Evolutionary conservation across 2,329 filamentous ascomycete genomes (phyloP).

Genomic region (Aureobasidium sp.): DNA sequence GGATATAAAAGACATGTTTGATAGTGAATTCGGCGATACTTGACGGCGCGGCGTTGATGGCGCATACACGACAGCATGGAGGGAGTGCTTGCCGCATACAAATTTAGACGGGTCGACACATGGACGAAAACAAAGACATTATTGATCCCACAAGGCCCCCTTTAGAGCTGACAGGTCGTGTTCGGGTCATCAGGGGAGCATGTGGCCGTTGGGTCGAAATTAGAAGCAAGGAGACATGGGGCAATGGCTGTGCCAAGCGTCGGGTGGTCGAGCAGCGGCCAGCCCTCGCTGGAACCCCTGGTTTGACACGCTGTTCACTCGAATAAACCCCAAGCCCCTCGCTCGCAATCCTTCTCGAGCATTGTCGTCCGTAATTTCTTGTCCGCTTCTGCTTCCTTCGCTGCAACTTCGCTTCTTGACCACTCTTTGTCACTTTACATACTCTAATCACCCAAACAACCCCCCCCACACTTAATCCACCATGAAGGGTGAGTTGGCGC

Average conservation of each 20-base stretch:
- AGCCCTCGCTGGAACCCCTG: background rate
- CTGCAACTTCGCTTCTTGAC: background rate
- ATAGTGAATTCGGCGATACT: background rate
- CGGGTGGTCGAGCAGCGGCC: background rate
- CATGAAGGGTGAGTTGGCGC: constrained; percentile 15
- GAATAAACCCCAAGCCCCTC: constrained; percentile 1
- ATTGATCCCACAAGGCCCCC: too few species aligned
- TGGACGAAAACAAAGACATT: background rate
- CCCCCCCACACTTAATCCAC: constrained; percentile 1
- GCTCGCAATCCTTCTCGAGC: background rate
- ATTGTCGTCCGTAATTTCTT: constrained; percentile 5
- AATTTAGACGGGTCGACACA: constrained; percentile 5
- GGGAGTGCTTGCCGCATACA: constrained; percentile 13
- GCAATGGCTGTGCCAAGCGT: background rate
- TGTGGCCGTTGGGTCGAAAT: constrained; percentile 4
- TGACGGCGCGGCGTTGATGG: constrained; percentile 15
- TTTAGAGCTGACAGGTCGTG: too few species aligned
- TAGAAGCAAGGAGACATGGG: constrained; percentile 9
- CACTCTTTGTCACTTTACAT: background rate
- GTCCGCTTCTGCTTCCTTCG: background rate
- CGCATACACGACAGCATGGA: background rate
- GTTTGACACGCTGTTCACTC: constrained; percentile 8
- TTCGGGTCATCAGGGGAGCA: constrained; percentile 12
- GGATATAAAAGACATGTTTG: background rate
- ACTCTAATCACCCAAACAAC: constrained; percentile 2